Conservation (phyloP, 129 eudicot genomes). For the Escallonia rubra region DNA sequence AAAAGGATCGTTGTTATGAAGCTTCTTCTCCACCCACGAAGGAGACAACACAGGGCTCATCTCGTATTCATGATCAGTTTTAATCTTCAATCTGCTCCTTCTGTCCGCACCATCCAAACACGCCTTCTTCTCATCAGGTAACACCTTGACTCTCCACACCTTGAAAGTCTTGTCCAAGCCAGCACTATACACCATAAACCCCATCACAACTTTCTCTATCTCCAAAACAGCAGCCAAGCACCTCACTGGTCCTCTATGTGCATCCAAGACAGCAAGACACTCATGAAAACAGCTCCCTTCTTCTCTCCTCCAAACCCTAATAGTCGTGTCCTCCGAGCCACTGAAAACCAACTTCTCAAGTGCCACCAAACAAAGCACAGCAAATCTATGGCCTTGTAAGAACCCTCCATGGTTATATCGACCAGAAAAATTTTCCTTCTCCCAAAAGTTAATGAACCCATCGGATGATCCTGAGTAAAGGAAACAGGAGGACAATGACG, state of each 20-base stretch:
- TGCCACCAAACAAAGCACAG: conserved; percentile 52
- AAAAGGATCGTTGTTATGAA: conserved; percentile 17
- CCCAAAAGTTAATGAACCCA: conserved; percentile 30
- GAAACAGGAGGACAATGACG: conserved; percentile 11
- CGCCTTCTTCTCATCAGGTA: conserved; percentile 15
- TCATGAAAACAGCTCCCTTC: conserved; percentile 52
- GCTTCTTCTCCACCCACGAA: conserved; percentile 56
- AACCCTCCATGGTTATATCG: conserved; percentile 54
- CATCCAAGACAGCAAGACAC: conserved; percentile 61
- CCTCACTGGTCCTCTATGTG: conserved; percentile 74
- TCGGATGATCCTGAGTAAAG: conserved; percentile 76
- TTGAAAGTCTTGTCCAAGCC: conserved; percentile 50
- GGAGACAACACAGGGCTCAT: conserved; percentile 56
- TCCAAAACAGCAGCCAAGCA: conserved; percentile 51
- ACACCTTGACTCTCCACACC: conserved; percentile 51
- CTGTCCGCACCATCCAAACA: neutral
- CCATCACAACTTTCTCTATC: conserved; percentile 27
- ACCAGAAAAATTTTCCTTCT: conserved; percentile 19
- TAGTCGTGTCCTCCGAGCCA: conserved; percentile 75
- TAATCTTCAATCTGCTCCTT: conserved; percentile 1
- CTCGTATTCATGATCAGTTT: conserved; percentile 16
- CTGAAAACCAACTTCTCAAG: conserved; percentile 50
- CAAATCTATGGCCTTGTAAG: conserved; percentile 51
- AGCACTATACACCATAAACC: conserved; percentile 47
- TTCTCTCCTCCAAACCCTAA: conserved; percentile 65